A percentile compares a stretch with the other conserved stretches of the same genome.
Evolutionary conservation across 208 protist genomes (phyloP).

Genomic region (Trypanosoma congolense): DNA sequence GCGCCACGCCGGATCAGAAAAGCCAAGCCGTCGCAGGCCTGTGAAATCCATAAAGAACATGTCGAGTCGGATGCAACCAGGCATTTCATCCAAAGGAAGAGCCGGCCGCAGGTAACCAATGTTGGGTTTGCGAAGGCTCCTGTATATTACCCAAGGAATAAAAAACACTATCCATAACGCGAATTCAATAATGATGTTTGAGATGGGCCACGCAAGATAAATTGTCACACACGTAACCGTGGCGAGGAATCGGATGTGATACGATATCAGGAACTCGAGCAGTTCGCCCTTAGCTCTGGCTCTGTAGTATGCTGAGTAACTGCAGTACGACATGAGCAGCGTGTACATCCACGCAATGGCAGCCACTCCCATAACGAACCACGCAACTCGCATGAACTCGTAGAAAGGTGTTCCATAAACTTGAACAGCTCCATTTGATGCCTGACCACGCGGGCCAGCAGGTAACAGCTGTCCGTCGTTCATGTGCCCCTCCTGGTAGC

Average conservation of each 20-base stretch:
- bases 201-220: slow-evolving; percentile 78
- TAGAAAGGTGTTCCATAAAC: slow-evolving; percentile 82
- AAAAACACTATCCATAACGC: slow-evolving; percentile 50
- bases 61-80: slow-evolving; percentile 72
- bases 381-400: slow-evolving; percentile 78
- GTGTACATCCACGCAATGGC: slow-evolving; percentile 55
- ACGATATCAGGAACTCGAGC: slow-evolving; percentile 50
- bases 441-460: too few species aligned
- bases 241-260: slow-evolving; percentile 37
- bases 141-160: slow-evolving; percentile 66
- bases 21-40: slow-evolving; percentile 63
- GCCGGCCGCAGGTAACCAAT: slow-evolving; percentile 62
- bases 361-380: slow-evolving; percentile 66
- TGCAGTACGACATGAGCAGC: slow-evolving; percentile 59
- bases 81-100: slow-evolving; percentile 60
- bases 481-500: background rate
- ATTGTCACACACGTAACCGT: slow-evolving; percentile 56
- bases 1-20: slow-evolving; percentile 66
- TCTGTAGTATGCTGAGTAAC: slow-evolving; percentile 50
- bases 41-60: slow-evolving; percentile 88
- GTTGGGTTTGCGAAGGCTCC: slow-evolving; percentile 49
- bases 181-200: slow-evolving; percentile 55
- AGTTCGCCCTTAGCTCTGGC: slow-evolving; percentile 36
- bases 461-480: background rate
- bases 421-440: slow-evolving; percentile 30